phyloP scores from a whole-genome alignment of 73 alveolate genomes.

The Paramecium octaurelia region DNA sequence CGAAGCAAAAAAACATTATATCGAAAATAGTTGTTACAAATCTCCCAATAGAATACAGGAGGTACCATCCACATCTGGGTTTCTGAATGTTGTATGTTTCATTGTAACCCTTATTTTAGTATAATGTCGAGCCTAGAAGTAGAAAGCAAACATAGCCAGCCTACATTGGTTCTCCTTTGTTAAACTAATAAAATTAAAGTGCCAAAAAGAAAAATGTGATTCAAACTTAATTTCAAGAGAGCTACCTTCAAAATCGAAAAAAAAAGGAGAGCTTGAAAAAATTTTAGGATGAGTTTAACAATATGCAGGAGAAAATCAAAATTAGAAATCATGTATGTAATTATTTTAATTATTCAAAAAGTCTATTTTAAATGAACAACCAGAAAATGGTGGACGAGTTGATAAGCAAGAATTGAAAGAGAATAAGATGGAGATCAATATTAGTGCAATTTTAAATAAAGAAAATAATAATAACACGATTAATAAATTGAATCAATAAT shows the following conservation, averaged over 20 bases:
- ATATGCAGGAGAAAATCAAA: constrained; percentile 27
- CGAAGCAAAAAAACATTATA: neutral
- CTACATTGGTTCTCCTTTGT: neutral
- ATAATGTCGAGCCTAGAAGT: neutral
- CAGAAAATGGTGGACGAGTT: neutral
- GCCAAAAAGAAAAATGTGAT: neutral
- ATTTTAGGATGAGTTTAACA: constrained; percentile 18
- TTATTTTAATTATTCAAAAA: neutral
- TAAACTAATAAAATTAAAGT: neutral
- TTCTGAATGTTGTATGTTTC: constrained; percentile 22
- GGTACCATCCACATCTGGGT: neutral
- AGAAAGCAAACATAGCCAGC: neutral
- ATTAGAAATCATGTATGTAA: constrained; percentile 28
- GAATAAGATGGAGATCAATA: neutral
- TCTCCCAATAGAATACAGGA: neutral
- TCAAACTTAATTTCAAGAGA: neutral
- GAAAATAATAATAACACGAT: neutral
- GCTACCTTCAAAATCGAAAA: neutral
- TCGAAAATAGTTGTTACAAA: neutral
- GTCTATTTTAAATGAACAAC: neutral
- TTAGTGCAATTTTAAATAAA: neutral
- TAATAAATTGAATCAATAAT: neutral
- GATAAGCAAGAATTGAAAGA: neutral
- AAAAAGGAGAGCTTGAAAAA: neutral
- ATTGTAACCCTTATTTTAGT: neutral